phyloP scores from a whole-genome alignment of 2,329 filamentous ascomycete species.

The Aspergillus tubingensis region DNA sequence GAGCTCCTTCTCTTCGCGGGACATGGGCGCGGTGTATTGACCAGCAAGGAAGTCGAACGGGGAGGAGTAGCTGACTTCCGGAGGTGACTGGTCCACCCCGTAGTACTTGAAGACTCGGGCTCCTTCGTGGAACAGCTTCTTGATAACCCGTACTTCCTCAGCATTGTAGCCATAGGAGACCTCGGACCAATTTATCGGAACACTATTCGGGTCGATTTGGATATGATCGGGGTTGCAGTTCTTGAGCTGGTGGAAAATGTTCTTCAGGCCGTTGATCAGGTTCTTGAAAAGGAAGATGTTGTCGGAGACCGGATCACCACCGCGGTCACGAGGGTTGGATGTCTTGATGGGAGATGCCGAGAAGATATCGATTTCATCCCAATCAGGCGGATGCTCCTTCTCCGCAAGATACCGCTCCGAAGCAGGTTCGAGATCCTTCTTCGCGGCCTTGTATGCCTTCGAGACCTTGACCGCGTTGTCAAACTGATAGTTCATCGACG shows the following conservation, averaged over 20 bases:
- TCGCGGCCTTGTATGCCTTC: conserved; percentile 77
- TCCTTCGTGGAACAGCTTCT: conserved; percentile 95
- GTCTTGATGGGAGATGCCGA: conserved; percentile 95
- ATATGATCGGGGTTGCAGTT: conserved; percentile 75
- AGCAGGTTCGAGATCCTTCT: conserved; percentile 65
- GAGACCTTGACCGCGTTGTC: conserved; percentile 93
- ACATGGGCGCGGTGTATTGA: conserved; percentile 90
- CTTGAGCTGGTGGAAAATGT: conserved; percentile 92
- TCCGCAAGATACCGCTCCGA: conserved; percentile 83
- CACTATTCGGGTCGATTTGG: conserved; percentile 72
- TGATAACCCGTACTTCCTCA: conserved; percentile 93
- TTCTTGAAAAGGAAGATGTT: conserved; percentile 99
- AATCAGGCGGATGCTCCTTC: conserved; percentile 77
- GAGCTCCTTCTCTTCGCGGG: conserved; percentile 95
- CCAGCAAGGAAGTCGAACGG: conserved; percentile 92
- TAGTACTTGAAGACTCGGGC: conserved; percentile 97
- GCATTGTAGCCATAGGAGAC: conserved; percentile 95
- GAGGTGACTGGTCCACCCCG: conserved; percentile 75
- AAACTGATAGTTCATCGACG: conserved; percentile 95
- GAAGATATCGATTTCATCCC: conserved; percentile 99
- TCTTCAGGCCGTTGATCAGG: conserved; percentile 91
- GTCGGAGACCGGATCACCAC: conserved; percentile 86
- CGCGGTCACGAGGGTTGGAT: conserved; percentile 84
- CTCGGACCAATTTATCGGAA: conserved; percentile 89
- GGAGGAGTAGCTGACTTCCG: conserved; percentile 73